These are phyloP conservation scores for Endotrypanum monterogeii DNA, from an alignment of 208 protist species.

Conservation along the genomic window DNA sequence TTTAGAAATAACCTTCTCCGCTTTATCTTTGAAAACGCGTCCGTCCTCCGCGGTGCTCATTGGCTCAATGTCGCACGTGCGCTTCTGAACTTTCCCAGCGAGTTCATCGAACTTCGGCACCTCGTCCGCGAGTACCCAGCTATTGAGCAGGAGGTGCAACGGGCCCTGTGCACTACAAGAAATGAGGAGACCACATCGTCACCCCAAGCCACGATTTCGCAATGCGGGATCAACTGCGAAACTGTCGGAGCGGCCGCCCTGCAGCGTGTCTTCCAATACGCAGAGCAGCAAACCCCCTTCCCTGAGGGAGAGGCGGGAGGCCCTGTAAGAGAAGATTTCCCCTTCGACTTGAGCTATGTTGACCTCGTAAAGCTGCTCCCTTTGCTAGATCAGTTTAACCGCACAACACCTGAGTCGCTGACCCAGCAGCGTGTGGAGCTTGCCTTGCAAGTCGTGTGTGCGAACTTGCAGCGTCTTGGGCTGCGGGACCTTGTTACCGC, in stretches of 20 bases:
- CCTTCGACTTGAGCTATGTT: constrained; percentile 19
- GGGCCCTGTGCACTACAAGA: not conserved
- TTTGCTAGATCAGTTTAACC: constrained; percentile 36
- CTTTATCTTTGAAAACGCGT: constrained; percentile 75
- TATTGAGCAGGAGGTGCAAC: constrained; percentile 23
- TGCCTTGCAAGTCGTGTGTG: constrained; percentile 24
- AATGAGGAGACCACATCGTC: not conserved
- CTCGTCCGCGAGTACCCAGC: constrained; percentile 14
- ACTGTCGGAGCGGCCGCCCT: constrained; percentile 21
- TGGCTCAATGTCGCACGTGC: constrained; percentile 84
- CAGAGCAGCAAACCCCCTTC: constrained; percentile 12
- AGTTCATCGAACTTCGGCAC: constrained; percentile 28
- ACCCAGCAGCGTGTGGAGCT: constrained; percentile 11
- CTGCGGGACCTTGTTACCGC: constrained; percentile 48
- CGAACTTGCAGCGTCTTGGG: constrained; percentile 7
- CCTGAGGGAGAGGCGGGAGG: not conserved
- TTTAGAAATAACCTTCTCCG: constrained; percentile 58
- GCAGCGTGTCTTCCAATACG: constrained; percentile 31
- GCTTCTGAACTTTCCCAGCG: constrained; percentile 71
- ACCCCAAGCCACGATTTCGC: not conserved
- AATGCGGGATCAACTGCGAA: constrained; percentile 19
- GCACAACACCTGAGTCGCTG: not conserved
- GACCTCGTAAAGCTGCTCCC: constrained; percentile 52
- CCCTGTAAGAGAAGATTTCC: constrained; percentile 2
- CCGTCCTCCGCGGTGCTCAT: constrained; percentile 70